Evolutionary conservation across 441 rosid genomes (phyloP).

Genomic region (Bruguiera hainesii): DNA sequence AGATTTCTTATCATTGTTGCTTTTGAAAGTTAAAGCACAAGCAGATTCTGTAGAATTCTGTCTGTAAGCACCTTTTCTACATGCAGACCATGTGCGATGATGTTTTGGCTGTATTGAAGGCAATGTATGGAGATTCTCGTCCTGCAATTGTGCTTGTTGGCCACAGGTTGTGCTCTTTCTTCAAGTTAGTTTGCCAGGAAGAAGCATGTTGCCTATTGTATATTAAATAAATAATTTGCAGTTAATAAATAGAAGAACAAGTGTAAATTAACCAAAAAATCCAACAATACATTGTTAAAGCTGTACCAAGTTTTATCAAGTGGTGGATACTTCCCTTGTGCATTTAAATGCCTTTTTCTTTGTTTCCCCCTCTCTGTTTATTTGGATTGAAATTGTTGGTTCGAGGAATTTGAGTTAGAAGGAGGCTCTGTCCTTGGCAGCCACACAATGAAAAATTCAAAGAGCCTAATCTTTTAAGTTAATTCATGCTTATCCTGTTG

Average conservation of each 20-base stretch:
- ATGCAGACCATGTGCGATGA: conserved; percentile 93
- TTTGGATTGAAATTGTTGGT: not conserved
- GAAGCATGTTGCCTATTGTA: not conserved
- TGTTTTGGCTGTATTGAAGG: conserved; percentile 72
- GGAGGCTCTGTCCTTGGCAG: not conserved
- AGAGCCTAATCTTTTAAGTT: not conserved
- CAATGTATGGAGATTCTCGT: conserved; percentile 80
- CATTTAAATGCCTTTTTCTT: not conserved
- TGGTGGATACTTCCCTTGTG: not conserved
- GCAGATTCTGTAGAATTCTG: not conserved
- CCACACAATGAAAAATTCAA: not conserved
- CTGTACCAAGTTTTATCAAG: too few species aligned
- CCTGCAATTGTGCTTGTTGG: conserved; percentile 96
- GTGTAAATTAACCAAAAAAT: not conserved
- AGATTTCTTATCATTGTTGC: not conserved
- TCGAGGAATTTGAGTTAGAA: not conserved
- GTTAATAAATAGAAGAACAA: conserved; percentile 5
- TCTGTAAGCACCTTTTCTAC: conserved; percentile 10
- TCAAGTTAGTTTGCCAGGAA: not conserved
- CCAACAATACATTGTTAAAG: not conserved
- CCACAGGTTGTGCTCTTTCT: conserved; percentile 65
- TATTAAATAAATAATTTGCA: not conserved
- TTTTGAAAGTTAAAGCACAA: conserved; percentile 5
- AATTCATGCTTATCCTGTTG: not conserved
- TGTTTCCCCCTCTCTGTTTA: not conserved